These are phyloP conservation scores for Achlya hypogyna DNA, from an alignment of 352 stramenopile genomes.

Conservation along the genomic window DNA sequence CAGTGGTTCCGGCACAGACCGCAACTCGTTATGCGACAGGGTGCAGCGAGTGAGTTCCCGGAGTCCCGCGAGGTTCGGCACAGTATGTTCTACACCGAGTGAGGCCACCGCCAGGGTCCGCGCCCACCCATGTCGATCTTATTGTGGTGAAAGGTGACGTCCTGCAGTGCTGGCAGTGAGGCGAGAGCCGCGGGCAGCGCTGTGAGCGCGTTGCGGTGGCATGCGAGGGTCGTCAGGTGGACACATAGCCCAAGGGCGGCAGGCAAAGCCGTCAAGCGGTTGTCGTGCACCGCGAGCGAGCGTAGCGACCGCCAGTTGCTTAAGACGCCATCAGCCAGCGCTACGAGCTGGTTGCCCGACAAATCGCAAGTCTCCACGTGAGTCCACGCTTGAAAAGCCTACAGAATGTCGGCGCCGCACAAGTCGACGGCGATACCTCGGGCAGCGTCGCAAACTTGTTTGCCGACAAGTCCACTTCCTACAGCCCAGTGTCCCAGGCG, in stretches of 20 bases:
- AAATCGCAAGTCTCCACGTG: neutral
- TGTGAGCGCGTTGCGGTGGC: conserved; percentile 6
- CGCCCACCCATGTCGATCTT: too few species aligned
- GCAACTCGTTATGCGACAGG: neutral
- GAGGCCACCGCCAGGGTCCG: too few species aligned
- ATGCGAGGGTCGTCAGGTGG: neutral
- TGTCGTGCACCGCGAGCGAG: neutral
- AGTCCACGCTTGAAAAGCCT: neutral
- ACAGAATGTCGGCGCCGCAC: neutral
- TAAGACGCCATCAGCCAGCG: neutral
- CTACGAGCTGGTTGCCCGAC: neutral
- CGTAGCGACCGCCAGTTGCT: neutral
- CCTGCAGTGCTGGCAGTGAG: neutral
- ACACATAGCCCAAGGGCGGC: neutral
- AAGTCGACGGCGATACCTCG: neutral
- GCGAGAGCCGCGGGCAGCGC: neutral
- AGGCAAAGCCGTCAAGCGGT: neutral
- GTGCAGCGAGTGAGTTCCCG: neutral
- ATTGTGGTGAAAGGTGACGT: conserved; percentile 6
- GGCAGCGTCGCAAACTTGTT: neutral
- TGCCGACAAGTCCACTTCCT: conserved; percentile 1
- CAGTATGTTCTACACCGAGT: neutral
- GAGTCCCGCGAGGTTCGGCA: neutral
- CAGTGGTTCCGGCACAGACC: neutral
- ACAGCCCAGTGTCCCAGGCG: neutral